Conservation (phyloP, 352 stramenopile species). For the Globisporangium okanoganense region DNA sequence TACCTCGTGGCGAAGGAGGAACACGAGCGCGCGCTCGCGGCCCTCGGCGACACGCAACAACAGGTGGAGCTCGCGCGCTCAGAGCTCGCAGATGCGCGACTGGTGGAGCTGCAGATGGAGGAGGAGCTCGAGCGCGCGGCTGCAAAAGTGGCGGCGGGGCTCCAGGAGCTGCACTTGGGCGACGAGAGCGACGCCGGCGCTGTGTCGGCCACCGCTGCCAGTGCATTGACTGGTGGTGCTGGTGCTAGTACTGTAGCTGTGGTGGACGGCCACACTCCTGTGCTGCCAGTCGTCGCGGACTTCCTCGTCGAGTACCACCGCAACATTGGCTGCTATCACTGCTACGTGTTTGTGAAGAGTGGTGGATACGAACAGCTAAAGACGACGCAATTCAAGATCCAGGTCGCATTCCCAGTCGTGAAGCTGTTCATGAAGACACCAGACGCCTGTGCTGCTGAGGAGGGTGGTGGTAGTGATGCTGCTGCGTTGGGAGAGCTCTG, state of each 20-base stretch:
- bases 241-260: background rate
- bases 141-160: conserved; percentile 1
- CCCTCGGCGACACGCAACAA: conserved; percentile 14
- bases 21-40: conserved; percentile 31
- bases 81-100: conserved; percentile 28
- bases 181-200: background rate
- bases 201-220: too few relatives aligned
- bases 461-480: background rate
- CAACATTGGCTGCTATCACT: conserved; percentile 83
- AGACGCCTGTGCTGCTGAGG: background rate
- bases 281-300: conserved; percentile 13
- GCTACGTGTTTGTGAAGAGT: conserved; percentile 40
- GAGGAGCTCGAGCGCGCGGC: conserved; percentile 7
- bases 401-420: conserved; percentile 35
- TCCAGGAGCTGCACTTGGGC: conserved; percentile 10
- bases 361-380: conserved; percentile 18
- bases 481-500: conserved; percentile 12
- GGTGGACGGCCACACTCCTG: conserved; percentile 2
- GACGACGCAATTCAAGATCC: conserved; percentile 24
- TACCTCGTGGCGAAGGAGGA: conserved; percentile 33
- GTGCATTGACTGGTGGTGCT: conserved; percentile 22
- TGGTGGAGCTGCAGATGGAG: conserved; percentile 18
- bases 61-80: conserved; percentile 21
- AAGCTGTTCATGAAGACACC: conserved; percentile 17
- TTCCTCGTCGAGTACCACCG: conserved; percentile 71